phyloP scores from a whole-genome alignment of 2,329 filamentous ascomycete species.

The Coniochaeta sp. region DNA sequence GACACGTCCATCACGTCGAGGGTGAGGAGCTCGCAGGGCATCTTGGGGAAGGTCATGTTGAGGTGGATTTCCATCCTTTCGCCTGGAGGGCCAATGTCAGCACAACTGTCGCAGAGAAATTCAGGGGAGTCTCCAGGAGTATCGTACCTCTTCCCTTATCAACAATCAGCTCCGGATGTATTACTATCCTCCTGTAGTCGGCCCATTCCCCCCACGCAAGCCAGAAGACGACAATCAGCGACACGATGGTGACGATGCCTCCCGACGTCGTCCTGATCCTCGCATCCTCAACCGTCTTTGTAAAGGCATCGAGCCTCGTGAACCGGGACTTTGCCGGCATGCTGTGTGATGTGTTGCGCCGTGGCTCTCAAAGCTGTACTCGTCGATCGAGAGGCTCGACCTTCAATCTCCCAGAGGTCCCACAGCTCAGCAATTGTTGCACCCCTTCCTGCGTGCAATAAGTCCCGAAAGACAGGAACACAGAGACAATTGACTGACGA shows the following conservation, averaged over 20 bases:
- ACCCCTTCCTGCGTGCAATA: neutral
- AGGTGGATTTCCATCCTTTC: conserved; percentile 99
- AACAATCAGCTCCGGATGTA: conserved; percentile 89
- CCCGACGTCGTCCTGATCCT: conserved; percentile 92
- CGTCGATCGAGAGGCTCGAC: neutral
- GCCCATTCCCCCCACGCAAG: conserved; percentile 93
- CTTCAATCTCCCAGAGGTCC: neutral
- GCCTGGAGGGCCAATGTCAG: conserved; percentile 39
- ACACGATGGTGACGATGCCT: conserved; percentile 88
- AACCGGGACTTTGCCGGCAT: conserved; percentile 94
- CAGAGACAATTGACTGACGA: neutral
- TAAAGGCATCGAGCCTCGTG: conserved; percentile 95
- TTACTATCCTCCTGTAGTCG: conserved; percentile 79
- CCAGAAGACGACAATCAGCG: conserved; percentile 80
- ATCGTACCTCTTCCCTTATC: conserved; percentile 85
- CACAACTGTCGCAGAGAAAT: neutral
- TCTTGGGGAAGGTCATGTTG: conserved; percentile 89
- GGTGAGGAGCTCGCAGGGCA: conserved; percentile 92
- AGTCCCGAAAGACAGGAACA: neutral
- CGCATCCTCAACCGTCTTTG: conserved; percentile 98
- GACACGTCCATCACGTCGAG: conserved; percentile 99
- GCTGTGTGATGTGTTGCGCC: conserved; percentile 10
- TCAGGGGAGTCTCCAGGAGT: conserved; percentile 10
- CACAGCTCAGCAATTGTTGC: neutral
- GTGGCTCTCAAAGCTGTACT: neutral